Evolutionary conservation across 1,284 basidiomycete species (phyloP).

Genomic region (Coniferiporia sulphurascens): DNA sequence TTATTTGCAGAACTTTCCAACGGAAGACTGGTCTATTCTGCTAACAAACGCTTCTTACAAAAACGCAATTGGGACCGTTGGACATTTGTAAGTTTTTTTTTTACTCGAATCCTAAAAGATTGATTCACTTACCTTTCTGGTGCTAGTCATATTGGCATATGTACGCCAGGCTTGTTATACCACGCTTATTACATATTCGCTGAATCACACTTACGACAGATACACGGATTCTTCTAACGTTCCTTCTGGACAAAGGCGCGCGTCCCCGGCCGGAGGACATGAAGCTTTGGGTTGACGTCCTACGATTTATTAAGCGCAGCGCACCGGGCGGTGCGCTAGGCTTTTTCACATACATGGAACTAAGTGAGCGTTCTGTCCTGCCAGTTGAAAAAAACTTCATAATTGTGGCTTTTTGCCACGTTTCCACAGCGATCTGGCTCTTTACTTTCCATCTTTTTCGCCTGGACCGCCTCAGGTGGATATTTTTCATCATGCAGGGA

Average conservation of each 20-base stretch:
- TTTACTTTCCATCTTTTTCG: constrained; percentile 43
- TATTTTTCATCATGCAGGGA: constrained; percentile 47
- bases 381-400: not conserved
- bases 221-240: constrained; percentile 52
- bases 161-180: constrained; percentile 24
- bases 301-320: constrained; percentile 53
- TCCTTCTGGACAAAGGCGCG: constrained; percentile 49
- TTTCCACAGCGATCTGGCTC: constrained; percentile 41
- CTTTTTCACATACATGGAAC: constrained; percentile 64
- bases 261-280: constrained; percentile 51
- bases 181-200: too few species aligned
- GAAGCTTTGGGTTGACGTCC: constrained; percentile 61
- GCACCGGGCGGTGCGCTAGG: constrained; percentile 50
- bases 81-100: constrained; percentile 35
- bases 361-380: constrained; percentile 34
- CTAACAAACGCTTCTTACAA: constrained; percentile 56
- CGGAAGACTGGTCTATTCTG: constrained; percentile 53
- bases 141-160: constrained; percentile 47
- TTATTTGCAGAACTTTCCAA: constrained; percentile 61
- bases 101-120: not conserved
- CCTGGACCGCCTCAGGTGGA: constrained; percentile 40
- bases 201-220: constrained; percentile 28
- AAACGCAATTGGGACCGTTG: constrained; percentile 44
- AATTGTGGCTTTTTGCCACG: not conserved
- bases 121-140: constrained; percentile 18